Base-by-base conservation (phyloP, 345 rosid species). In the Aquilaria malaccensis region DNA sequence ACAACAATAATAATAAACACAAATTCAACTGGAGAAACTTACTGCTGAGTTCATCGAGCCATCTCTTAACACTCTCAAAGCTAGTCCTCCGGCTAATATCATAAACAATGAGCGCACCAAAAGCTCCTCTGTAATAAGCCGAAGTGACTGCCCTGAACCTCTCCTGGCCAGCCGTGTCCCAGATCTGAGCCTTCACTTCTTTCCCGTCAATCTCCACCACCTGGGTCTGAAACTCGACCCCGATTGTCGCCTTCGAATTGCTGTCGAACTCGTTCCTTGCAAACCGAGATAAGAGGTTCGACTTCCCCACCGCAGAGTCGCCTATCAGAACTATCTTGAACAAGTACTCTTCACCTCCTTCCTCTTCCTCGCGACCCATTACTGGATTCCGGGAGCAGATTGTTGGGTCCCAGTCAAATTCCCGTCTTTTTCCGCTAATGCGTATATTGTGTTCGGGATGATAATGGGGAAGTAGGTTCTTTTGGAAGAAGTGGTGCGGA, bases 101-200 rank as follows among this genome's bases (percentile, higher is more conserved):
- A 72, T 87, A 92, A 59, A 89, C 98, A 65, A 92, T 60, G n/a
- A 89, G 85, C 6, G 93, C 93, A 59, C 96, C 98, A 63, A 86
- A 78, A 71, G 98, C 98, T 51, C 98, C 98, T 67, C 98, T 82
- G 61, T 92, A 92, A 64, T 92, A 92, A 64, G 98, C 92, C 60
- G 98, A 89, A 64, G 96, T 92, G 58, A 92, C 98, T 3, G 98
- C 98, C 32, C 95, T 73, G 65, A 89, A 92, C 70, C 98, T 81
- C 72, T 92, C 98, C 72, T 92, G 98, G 15, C 98, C 98, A 45
- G 98, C 98, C 47, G 98, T 89, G 58, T 92, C 96, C 96, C 98
- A 89, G 87, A 92, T 86, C 96, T 89, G 96, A 45, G 96, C 93
- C 73, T 92, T 87, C 30, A 92, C 83, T 65, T 92, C 89, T 76